Evolutionary conservation across 139 green algal species (phyloP).

Genomic region (Coelastrella sp.): DNA sequence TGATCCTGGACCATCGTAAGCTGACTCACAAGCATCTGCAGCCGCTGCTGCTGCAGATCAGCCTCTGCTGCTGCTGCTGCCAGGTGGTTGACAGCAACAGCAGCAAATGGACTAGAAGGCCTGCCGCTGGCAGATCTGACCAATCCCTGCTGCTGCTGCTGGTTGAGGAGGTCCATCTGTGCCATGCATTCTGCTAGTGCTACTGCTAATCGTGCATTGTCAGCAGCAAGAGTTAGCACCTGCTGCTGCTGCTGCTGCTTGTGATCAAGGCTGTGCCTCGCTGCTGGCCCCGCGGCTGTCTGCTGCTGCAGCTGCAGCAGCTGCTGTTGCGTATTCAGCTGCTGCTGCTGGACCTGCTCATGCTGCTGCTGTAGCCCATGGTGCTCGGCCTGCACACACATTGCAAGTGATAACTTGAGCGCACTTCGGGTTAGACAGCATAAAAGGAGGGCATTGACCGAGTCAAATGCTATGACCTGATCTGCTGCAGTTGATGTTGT

Average conservation of each 20-base stretch:
- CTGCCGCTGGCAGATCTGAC: neutral
- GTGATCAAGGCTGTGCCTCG: neutral
- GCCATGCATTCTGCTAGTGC: slow-evolving; percentile 16
- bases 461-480: no score
- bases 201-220: slow-evolving; percentile 15
- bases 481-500: no score
- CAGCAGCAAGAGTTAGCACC: slow-evolving; percentile 17
- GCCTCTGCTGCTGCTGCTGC: neutral
- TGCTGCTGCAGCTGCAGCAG: neutral
- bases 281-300: neutral
- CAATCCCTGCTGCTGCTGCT: slow-evolving; percentile 14
- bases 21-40: slow-evolving; percentile 38
- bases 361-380: neutral
- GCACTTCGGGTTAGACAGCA: no score
- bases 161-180: neutral
- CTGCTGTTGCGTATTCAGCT: neutral
- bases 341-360: neutral
- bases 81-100: neutral
- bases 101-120: neutral
- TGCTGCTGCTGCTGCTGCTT: slow-evolving; percentile 23
- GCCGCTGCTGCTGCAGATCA: neutral
- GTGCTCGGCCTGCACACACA: no score
- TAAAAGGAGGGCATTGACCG: no score
- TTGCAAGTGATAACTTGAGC: no score
- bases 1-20: neutral